Percentiles rank a stretch among this genome's conserved stretches.
These are phyloP conservation scores for Eutypa lata DNA, from an alignment of 2,329 filamentous ascomycete species.

Conservation along the genomic window DNA sequence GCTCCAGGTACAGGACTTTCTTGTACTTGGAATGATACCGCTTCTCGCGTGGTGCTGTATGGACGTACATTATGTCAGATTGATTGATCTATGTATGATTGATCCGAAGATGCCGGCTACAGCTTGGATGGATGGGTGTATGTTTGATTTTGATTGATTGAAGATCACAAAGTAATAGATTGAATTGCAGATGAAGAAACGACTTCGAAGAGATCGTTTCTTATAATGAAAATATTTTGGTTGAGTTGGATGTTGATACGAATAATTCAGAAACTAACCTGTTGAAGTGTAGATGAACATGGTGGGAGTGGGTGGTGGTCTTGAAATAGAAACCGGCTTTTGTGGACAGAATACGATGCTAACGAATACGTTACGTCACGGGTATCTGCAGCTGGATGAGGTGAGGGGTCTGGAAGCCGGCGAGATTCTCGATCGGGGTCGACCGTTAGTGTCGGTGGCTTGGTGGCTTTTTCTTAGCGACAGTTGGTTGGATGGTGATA, in stretches of 20 bases:
- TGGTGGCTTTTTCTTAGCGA: background rate
- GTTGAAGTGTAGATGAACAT: conserved; percentile 28
- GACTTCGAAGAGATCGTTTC: background rate
- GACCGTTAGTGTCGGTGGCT: background rate
- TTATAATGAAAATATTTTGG: background rate
- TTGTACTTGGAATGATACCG: conserved; percentile 32
- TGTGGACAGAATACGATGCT: conserved; percentile 7
- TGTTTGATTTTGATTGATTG: conserved; percentile 2
- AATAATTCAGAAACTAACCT: conserved; percentile 19
- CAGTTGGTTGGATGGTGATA: background rate
- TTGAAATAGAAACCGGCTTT: conserved; percentile 15
- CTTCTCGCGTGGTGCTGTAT: conserved; percentile 29
- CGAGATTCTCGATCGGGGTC: background rate
- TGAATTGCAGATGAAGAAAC: background rate
- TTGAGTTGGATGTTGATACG: background rate
- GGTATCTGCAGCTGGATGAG: conserved; percentile 5
- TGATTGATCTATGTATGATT: conserved; percentile 5
- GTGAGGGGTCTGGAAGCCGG: background rate
- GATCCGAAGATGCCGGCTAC: conserved; percentile 4
- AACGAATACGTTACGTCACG: conserved; percentile 16
- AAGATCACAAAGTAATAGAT: background rate
- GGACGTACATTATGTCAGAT: conserved; percentile 29
- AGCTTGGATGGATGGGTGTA: background rate
- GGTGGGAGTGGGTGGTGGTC: conserved; percentile 13
- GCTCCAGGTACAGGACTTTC: conserved; percentile 40